phyloP scores from a whole-genome alignment of 768 basidiomycete species.

The Imleria badia region DNA sequence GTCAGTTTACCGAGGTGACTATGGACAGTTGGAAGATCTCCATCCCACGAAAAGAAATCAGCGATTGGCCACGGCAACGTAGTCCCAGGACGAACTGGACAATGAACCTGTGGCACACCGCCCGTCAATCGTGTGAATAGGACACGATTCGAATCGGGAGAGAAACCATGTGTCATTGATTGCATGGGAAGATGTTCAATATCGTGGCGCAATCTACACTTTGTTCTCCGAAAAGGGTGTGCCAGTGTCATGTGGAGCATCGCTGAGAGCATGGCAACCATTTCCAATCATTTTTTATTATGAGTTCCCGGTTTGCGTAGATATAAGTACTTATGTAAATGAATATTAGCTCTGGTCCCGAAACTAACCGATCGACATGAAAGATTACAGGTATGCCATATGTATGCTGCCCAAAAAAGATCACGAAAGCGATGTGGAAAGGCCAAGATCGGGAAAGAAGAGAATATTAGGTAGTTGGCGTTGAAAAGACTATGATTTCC shows the following conservation, averaged over 20 bases:
- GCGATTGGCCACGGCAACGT: too few species aligned
- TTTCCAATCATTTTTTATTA: not conserved
- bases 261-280: too few species aligned
- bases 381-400: conserved; percentile 4
- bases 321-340: conserved; percentile 1
- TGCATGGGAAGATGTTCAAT: not conserved
- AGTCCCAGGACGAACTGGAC: too few species aligned
- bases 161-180: not conserved
- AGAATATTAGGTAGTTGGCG: not conserved
- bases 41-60: too few species aligned
- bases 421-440: not conserved
- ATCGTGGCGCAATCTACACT: not conserved
- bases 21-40: not conserved
- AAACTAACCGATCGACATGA: not conserved
- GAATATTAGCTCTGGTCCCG: not conserved
- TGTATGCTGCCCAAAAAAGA: not conserved
- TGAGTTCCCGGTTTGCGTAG: not conserved
- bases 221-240: too few species aligned
- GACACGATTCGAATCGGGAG: not conserved
- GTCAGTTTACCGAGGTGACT: too few species aligned
- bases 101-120: not conserved
- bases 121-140: not conserved
- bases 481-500: not conserved
- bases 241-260: too few species aligned
- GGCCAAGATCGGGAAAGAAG: not conserved